Evolutionary conservation across 495 filamentous ascomycete genomes (phyloP), one percentile per base, ranked within the genome.

Genomic region (Aspergillus leporis): DNA sequence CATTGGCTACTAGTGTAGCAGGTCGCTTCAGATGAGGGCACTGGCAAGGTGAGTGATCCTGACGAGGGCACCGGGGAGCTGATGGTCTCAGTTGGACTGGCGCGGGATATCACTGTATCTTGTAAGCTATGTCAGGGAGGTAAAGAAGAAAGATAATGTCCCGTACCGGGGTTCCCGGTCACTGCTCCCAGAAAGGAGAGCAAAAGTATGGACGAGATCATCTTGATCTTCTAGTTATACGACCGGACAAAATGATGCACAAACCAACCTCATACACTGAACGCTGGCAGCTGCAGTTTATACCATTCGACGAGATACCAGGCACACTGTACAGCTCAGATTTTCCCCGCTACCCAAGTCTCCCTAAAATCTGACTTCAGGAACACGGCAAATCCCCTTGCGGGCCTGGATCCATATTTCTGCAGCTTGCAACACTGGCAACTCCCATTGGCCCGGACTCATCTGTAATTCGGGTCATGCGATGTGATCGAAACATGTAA

Each of bases 1-100:
- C 67, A 70, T 55, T 70, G 67, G 7, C 51, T 55, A 46, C 64
- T 67, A 31, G 67, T 67, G 14, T 55, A 58, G 46, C 46, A 51
- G 22, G 34, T 43, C 43, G 43, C 3, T 12, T 21, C 43, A n/a
- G 43, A 7, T 9, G 43, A 47, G 3, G 43, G 21, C 4, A 23
- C 19, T 7, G 43, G 43, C 12, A 47, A 14, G 19, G 43, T 47
- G 19, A 47, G 13, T 23, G 43, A 23, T 14, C 13, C 38, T 16
- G 38, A 41, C 13, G 38, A 53, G 14, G 53, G 56, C 30, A 19
- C 12, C 16, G 38, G 16, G 36, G 18, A 28, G 21, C 19, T 41
- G 52, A 54, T 28, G 8, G 16, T 21, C 36, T 25, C n/a, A 5
- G 36, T 41, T 41, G 36, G 19, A 41, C 10, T 14, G 14, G 12